Conservation (phyloP, 106 monocot genomes). For the Phalaenopsis aphrodite region DNA sequence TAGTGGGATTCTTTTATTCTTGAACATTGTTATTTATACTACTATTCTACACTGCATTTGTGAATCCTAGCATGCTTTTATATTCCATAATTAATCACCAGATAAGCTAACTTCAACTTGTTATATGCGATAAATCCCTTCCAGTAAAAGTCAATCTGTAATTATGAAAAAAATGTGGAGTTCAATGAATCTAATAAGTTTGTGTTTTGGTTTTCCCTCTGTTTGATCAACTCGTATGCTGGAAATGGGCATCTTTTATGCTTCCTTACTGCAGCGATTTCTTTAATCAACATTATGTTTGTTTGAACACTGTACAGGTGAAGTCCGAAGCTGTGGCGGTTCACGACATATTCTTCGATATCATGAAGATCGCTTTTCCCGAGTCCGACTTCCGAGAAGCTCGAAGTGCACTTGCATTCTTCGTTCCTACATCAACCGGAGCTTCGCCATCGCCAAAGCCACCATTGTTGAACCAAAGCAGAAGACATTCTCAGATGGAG, state of each 20-base stretch:
- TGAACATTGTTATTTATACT: no score
- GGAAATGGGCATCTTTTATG: no score
- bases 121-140: no score
- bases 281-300: background rate
- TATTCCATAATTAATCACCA: background rate
- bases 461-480: conserved; percentile 21
- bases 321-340: conserved; percentile 39
- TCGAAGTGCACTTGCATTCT: conserved; percentile 11
- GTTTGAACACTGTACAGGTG: conserved; percentile 22
- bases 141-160: no score
- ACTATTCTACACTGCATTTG: no score
- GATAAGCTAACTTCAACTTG: no score
- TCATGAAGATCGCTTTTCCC: conserved; percentile 60
- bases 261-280: background rate
- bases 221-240: no score
- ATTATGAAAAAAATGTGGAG: no score
- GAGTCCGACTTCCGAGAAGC: conserved; percentile 41
- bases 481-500: conserved; percentile 8
- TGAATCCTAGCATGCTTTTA: background rate
- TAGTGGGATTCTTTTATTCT: no score
- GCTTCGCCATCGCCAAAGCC: conserved; percentile 19
- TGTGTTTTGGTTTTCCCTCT: no score
- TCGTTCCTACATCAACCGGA: conserved; percentile 8
- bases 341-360: conserved; percentile 57
- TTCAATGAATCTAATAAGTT: no score